These are phyloP conservation scores for Hypoxylon crocopeplum DNA, from an alignment of 495 filamentous ascomycete genomes.

Conservation along the genomic window DNA sequence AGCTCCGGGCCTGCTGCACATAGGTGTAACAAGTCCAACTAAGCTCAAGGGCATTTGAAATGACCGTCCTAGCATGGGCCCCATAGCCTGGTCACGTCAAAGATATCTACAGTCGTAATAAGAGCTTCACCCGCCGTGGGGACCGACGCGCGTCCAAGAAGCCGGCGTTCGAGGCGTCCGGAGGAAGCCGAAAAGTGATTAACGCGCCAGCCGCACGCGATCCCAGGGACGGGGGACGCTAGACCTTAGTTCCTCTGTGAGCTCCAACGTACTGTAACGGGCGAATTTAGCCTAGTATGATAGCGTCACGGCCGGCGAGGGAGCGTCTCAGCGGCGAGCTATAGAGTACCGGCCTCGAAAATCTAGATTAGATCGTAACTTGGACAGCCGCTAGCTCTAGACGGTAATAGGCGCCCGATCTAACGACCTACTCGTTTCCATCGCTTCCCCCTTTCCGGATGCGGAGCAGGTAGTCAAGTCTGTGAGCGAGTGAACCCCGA, in stretches of 20 bases:
- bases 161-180: constrained; percentile 24
- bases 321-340: constrained; percentile 14
- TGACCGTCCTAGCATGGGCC: too few species aligned
- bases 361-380: constrained; percentile 20
- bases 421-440: constrained; percentile 3
- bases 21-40: too few species aligned
- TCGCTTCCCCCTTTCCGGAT: constrained; percentile 2
- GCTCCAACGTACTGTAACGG: background rate
- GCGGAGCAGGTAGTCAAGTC: constrained; percentile 10
- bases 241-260: constrained; percentile 26
- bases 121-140: background rate
- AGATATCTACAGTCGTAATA: too few species aligned
- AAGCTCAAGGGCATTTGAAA: too few species aligned
- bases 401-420: constrained; percentile 23
- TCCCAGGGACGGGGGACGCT: constrained; percentile 33
- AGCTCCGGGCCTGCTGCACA: too few species aligned
- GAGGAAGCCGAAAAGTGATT: constrained; percentile 34
- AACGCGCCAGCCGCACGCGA: constrained; percentile 35
- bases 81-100: too few species aligned
- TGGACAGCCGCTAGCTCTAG: constrained; percentile 27
- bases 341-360: constrained; percentile 5
- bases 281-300: constrained; percentile 32
- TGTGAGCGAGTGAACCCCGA: constrained; percentile 1
- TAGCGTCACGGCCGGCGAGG: too few species aligned
- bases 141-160: constrained; percentile 27